Conservation (phyloP, 352 stramenopile genomes). For the Blastocystis sp. region DNA sequence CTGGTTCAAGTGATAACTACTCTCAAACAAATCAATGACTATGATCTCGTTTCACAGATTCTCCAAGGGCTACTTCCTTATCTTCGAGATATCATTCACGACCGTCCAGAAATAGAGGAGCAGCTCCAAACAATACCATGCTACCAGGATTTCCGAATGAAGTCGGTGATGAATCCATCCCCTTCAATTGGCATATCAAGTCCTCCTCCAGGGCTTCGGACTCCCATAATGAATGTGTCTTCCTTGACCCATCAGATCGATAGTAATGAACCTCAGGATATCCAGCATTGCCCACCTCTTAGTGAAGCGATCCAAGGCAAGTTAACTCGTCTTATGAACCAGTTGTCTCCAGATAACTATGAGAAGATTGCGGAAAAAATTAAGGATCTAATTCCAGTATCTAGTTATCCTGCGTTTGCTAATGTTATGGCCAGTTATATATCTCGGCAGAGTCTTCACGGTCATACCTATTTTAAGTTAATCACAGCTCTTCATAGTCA, state of each 20-base stretch:
- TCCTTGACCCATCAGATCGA: neutral
- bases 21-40: neutral
- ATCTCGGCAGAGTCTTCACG: neutral
- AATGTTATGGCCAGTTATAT: neutral
- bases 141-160: neutral
- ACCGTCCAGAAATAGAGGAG: neutral
- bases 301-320: neutral
- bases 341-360: neutral
- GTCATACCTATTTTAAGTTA: neutral
- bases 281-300: neutral
- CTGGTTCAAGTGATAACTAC: neutral
- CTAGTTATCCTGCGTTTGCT: neutral
- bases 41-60: neutral
- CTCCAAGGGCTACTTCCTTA: neutral
- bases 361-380: neutral
- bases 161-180: neutral
- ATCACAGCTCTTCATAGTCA: neutral
- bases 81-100: neutral
- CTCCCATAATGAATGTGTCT: neutral
- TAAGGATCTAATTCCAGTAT: neutral
- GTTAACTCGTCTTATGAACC: conserved; percentile 29
- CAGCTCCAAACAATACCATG: neutral
- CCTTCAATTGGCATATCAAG: neutral
- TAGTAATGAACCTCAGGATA: neutral
- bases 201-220: neutral